Percentiles rank a stretch among this genome's conserved stretches.
These are phyloP conservation scores for Populus deltoides DNA, from an alignment of 345 rosid genomes.

Conservation along the genomic window DNA sequence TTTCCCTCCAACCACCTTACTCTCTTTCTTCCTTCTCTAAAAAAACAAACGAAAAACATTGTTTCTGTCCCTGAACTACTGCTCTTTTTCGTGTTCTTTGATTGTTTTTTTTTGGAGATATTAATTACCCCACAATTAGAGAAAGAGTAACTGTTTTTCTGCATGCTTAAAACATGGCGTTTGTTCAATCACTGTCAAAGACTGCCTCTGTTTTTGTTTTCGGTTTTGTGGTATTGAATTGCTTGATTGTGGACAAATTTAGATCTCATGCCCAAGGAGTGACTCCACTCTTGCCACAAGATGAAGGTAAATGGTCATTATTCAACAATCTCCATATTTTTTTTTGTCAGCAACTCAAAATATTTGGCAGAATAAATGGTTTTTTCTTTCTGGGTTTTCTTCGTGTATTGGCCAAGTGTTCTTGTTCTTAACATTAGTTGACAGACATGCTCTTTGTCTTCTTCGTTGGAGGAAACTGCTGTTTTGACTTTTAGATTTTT, in stretches of 20 bases:
- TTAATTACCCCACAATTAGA: not conserved
- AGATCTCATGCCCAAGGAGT: slow-evolving; percentile 44
- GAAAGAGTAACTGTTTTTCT: not conserved
- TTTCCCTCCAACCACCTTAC: not conserved
- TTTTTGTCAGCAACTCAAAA: not conserved
- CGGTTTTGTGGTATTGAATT: slow-evolving; percentile 26
- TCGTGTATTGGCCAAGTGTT: not conserved
- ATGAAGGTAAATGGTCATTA: slow-evolving; percentile 44
- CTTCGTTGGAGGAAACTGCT: not conserved
- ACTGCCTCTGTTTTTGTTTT: slow-evolving; percentile 26
- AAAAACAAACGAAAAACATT: not conserved
- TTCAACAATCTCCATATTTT: not conserved
- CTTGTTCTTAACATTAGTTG: not conserved
- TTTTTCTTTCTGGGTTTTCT: not conserved
- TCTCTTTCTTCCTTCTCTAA: not conserved
- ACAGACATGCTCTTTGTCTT: not conserved
- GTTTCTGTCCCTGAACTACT: not conserved
- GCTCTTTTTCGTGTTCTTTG: not conserved
- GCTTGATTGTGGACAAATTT: slow-evolving; percentile 13
- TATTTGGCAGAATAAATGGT: not conserved
- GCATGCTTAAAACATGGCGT: slow-evolving; percentile 26
- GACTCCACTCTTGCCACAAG: slow-evolving; percentile 32
- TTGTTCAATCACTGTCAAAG: slow-evolving; percentile 21
- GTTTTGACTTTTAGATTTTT: not conserved
- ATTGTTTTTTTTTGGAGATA: no score